phyloP scores from a whole-genome alignment of 1,139 yeast genomes.

The Candida labiduridarum region DNA sequence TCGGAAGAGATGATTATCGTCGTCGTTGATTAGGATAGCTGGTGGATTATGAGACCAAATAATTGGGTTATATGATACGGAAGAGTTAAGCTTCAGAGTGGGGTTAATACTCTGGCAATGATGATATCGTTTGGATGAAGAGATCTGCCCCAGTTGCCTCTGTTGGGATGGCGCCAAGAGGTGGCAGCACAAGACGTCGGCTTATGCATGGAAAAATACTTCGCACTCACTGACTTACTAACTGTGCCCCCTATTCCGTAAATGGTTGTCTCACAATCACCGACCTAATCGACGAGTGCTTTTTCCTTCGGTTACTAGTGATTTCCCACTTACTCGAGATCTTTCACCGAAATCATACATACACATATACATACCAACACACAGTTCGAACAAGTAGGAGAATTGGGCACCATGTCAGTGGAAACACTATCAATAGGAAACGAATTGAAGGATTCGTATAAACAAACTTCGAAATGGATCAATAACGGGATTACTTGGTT shows the following conservation, averaged over 20 bases:
- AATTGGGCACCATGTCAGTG: conserved; percentile 17
- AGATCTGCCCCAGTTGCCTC: too few species aligned
- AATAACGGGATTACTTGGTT: conserved; percentile 74
- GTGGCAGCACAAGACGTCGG: too few species aligned
- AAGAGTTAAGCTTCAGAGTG: too few species aligned
- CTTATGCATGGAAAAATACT: too few species aligned
- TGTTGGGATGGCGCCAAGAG: too few species aligned
- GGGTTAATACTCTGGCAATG: too few species aligned
- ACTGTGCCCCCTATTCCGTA: neutral
- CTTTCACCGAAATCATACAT: neutral
- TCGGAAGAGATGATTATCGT: too few species aligned
- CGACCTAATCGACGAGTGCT: neutral
- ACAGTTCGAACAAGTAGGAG: too few species aligned
- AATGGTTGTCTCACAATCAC: neutral
- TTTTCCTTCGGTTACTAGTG: neutral
- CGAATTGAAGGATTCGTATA: conserved; percentile 78
- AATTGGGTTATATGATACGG: too few species aligned
- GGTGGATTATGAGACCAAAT: too few species aligned
- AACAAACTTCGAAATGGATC: conserved; percentile 77
- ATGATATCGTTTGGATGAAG: too few species aligned
- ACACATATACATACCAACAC: neutral
- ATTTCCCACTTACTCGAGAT: neutral
- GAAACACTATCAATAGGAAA: conserved; percentile 54
- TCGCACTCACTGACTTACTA: neutral
- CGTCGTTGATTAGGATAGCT: too few species aligned